A percentile compares a stretch with the other conserved stretches of the same genome.
Evolutionary conservation across 2,329 filamentous ascomycete species (phyloP).

Genomic region (Daldinia eschscholtzii): DNA sequence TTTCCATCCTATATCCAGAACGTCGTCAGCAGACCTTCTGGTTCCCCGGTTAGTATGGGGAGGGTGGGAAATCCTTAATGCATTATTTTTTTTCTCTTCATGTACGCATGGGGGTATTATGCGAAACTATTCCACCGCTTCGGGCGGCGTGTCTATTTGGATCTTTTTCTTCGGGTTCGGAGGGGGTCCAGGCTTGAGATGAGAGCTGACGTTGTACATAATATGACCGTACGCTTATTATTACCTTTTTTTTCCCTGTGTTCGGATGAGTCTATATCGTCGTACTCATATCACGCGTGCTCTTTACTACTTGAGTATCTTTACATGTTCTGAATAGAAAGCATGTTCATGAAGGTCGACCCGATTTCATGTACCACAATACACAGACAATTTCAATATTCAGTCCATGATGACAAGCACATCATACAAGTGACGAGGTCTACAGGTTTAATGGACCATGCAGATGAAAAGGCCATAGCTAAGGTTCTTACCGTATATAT

Average conservation of each 20-base stretch:
- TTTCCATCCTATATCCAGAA: slow-evolving; percentile 31
- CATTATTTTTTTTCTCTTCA: slow-evolving; percentile 32
- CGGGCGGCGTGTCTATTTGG: slow-evolving; percentile 31
- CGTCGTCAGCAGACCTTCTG: slow-evolving; percentile 26
- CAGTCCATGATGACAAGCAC: background rate
- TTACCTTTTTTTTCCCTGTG: slow-evolving; percentile 11
- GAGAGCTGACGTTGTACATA: slow-evolving; percentile 41
- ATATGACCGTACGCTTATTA: slow-evolving; percentile 32
- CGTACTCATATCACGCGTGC: background rate
- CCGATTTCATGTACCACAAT: background rate
- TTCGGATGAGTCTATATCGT: background rate
- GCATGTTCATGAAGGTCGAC: background rate
- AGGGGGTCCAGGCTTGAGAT: slow-evolving; percentile 7
- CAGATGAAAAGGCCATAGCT: background rate
- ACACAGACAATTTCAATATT: background rate
- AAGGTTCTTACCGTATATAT: background rate
- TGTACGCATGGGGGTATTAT: slow-evolving; percentile 39
- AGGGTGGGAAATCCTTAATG: slow-evolving; percentile 30
- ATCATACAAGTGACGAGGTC: background rate
- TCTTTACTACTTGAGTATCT: background rate
- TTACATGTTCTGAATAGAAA: background rate
- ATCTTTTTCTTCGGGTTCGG: slow-evolving; percentile 33
- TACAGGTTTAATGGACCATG: background rate
- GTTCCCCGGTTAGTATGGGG: slow-evolving; percentile 17
- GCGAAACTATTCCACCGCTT: slow-evolving; percentile 27